Base-by-base conservation (phyloP, 164 flowering plant genomes). In the Santalum album region DNA sequence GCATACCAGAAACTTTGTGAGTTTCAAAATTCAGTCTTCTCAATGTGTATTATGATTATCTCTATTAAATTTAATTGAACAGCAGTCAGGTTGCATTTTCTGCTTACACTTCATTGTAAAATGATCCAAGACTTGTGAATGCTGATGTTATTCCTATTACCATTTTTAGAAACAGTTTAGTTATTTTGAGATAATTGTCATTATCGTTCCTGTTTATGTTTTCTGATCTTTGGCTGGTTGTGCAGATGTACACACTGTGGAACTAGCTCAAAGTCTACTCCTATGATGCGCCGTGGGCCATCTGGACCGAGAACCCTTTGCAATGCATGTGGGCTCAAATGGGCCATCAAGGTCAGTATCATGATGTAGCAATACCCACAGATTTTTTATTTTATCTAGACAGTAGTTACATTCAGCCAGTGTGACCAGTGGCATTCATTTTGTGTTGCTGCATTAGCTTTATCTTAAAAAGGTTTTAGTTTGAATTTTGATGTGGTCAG, bases 281-380 rank as follows among this genome's bases (percentile, higher is more conserved):
- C 92, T 25, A 76, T 75, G 51, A 85, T 85, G 92, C 86, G 88
- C 12, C 84, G 92, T 49, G 92, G 92, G 32, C 88, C 92, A 54
- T 77, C 78, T 64, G 92, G 92, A 21, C 88, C 88, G 35, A 82
- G 86, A 58, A 75, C 88, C 55, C 66, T 85, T 22, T 85, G 92
- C 56, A 82, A 85, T 67, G 92, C 92, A 2, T 85, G 92, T 68
- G 92, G 92, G 43, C 79, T 85, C 25, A 80, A 76, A 80, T 85
- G 88, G 92, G 88, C 86, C 15, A 84, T 80, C 69, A 84, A 82
- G 88, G 92, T 84, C 21, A n/a, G 47, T 58, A 24, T 25, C 3
- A 21, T 26, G 17, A 27, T 50, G 15, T n/a, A 32, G 36, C 36
- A 32, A 32, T 6, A n/a, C n/a, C n/a, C n/a, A n/a, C n/a, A n/a